phyloP scores from a whole-genome alignment of 1,139 yeast species.

The Yamadazyma songkhlaensis region DNA sequence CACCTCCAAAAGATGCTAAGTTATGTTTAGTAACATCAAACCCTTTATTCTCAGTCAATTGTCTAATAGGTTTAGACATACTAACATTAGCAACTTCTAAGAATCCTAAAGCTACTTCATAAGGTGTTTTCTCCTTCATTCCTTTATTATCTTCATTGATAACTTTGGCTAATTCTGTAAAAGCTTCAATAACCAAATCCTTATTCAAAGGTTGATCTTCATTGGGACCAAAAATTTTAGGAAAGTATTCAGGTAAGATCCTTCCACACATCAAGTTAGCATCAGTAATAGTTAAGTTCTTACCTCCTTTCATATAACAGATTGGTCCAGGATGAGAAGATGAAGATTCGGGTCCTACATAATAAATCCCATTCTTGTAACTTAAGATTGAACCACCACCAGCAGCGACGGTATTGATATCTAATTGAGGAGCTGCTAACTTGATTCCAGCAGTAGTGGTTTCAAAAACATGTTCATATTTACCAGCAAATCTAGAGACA shows the following conservation, averaged over 20 bases:
- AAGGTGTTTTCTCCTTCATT: constrained; percentile 19
- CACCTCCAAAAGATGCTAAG: constrained; percentile 23
- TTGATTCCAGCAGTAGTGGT: constrained; percentile 55
- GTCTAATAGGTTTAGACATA: constrained; percentile 22
- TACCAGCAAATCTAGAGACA: constrained; percentile 44
- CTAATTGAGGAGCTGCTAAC: constrained; percentile 56
- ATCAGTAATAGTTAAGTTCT: constrained; percentile 51
- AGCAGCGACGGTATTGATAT: constrained; percentile 59
- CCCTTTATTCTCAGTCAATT: constrained; percentile 21
- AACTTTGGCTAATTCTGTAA: constrained; percentile 35
- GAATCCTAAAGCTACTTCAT: constrained; percentile 21
- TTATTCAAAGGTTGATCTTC: constrained; percentile 48
- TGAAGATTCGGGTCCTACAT: constrained; percentile 56
- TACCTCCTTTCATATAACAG: constrained; percentile 56
- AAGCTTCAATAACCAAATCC: constrained; percentile 36
- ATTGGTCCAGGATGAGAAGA: constrained; percentile 61
- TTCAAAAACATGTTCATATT: constrained; percentile 49
- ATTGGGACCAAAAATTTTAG: constrained; percentile 52
- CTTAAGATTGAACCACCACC: constrained; percentile 55
- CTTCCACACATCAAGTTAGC: constrained; percentile 53
- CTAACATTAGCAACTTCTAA: constrained; percentile 20
- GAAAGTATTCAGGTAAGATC: constrained; percentile 48
- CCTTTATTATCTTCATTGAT: constrained; percentile 41
- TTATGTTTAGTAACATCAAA: constrained; percentile 19
- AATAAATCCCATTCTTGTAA: constrained; percentile 50